Evolutionary conservation across 305 asterid species (phyloP).

Genomic region (Plantago lanceolata): DNA sequence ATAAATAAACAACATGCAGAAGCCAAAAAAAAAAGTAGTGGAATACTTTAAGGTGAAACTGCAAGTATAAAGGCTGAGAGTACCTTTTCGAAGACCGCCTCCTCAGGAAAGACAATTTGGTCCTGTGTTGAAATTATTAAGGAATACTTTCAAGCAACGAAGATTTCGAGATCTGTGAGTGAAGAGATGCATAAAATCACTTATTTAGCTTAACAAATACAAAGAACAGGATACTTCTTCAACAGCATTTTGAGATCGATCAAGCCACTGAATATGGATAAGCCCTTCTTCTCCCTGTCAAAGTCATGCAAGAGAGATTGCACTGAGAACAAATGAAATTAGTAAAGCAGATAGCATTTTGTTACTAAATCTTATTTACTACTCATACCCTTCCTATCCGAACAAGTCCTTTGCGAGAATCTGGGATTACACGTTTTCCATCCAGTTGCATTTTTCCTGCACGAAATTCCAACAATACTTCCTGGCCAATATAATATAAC

Average conservation of each 20-base stretch:
- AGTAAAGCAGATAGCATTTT: slow-evolving; percentile 1
- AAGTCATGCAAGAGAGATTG: slow-evolving; percentile 18
- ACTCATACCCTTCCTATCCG: slow-evolving; percentile 82
- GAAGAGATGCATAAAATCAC: slow-evolving; percentile 16
- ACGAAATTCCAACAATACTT: slow-evolving; percentile 69
- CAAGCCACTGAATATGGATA: slow-evolving; percentile 86
- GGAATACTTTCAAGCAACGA: slow-evolving; percentile 32
- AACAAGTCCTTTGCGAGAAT: slow-evolving; percentile 91
- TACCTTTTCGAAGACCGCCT: slow-evolving; percentile 88
- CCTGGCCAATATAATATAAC: slow-evolving; percentile 40
- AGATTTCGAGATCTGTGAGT: slow-evolving; percentile 18
- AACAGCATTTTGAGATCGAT: slow-evolving; percentile 53
- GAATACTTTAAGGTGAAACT: slow-evolving; percentile 8
- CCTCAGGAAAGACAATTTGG: slow-evolving; percentile 89
- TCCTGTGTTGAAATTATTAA: slow-evolving; percentile 58
- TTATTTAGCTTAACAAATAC: slow-evolving; percentile 14
- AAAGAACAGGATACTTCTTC: slow-evolving; percentile 77
- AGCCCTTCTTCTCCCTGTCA: slow-evolving; percentile 89
- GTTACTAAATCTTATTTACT: slow-evolving; percentile 5
- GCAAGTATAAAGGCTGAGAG: slow-evolving; percentile 15
- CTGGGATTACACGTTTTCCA: slow-evolving; percentile 72
- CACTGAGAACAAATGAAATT: slow-evolving; percentile 7
- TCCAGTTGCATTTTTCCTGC: slow-evolving; percentile 93
- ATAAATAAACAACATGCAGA: slow-evolving; percentile 17
- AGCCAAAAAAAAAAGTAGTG: neutral